Conservation (phyloP, 805 yeast species). For the Saccharomycopsis sp. region DNA sequence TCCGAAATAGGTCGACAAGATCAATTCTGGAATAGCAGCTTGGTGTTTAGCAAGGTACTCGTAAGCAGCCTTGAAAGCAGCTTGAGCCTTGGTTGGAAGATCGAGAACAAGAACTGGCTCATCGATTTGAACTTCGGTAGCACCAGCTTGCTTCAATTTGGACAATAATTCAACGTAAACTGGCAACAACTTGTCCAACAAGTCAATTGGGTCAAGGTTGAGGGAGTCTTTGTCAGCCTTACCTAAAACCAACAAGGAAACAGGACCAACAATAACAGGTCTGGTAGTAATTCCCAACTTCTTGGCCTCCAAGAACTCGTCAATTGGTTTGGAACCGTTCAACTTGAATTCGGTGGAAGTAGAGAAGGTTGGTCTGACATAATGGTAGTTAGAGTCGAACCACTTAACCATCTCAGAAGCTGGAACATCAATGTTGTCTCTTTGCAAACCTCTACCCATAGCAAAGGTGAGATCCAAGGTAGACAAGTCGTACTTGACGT, state of each 20-base stretch:
- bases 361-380: constrained; percentile 98
- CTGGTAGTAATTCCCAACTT: constrained; percentile 92
- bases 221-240: constrained; percentile 97
- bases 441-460: constrained; percentile 99
- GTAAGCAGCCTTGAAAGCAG: constrained; percentile 85
- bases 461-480: constrained; percentile 92
- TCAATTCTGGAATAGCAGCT: constrained; percentile 65
- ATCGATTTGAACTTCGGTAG: constrained; percentile 89
- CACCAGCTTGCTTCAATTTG: constrained; percentile 92
- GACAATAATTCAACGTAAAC: constrained; percentile 84
- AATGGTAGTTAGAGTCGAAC: constrained; percentile 99
- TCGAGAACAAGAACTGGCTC: constrained; percentile 96
- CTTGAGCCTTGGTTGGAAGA: constrained; percentile 75
- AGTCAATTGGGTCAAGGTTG: constrained; percentile 87
- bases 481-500: constrained; percentile 83
- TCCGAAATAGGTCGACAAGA: constrained; percentile 93
- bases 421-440: constrained; percentile 96
- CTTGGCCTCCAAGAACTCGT: constrained; percentile 97
- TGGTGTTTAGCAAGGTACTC: constrained; percentile 61
- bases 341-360: constrained; percentile 93
- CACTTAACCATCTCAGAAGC: constrained; percentile 99
- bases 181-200: constrained; percentile 85
- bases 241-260: constrained; percentile 90
- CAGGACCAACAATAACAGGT: constrained; percentile 96
- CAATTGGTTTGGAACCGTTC: constrained; percentile 94